Base-by-base conservation (phyloP, 371 early-diverging fungal species). In the Actinomortierella wolfii region DNA sequence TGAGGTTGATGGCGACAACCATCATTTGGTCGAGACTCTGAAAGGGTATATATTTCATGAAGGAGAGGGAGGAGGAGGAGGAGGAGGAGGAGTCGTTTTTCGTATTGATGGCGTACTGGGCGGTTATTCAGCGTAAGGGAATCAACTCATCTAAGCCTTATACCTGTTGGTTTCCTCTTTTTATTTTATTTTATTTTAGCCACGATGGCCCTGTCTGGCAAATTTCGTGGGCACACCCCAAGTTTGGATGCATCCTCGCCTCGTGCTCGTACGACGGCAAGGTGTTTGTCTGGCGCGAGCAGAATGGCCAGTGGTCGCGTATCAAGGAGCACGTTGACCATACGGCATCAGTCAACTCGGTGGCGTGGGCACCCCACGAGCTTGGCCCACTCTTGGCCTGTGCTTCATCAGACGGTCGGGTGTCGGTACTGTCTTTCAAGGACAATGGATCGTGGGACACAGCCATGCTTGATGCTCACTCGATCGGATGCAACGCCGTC, bases 181-280 rank as follows among this genome's bases (percentile, higher is more conserved):
- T 14, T 45, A 17, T 21, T 42, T 29, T 64, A 1, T 17, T 44
- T 44, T 39, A 8, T 18, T 42, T 5, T 65, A 93, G 95, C 18
- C 97, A 98, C 73, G 91, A 93, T 54, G 98, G 97, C 14, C 99
- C 99, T 4, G 97, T 98, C n/a, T 98, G 99, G 99, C 96, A 96
- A 78, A 94, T 98, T n/a, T 83, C 95, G 14, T 98, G 99, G 99
- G 97, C 97, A 5, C 99, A 98, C 74, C 99, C 99, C 41, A 96
- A 96, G 78, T 97, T 92, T 76, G 97, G 97, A 51, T 90, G 85
- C 61, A 89, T 97, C 50, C 82, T 98, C 45, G 99, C 97, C 13
- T 96, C 97, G 15, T 96, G 97, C 79, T 94, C 96, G 23, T 97
- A 97, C 69, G 99, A 98, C 75, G 90, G 92, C 34, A 89, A 91